Evolutionary conservation across 2,329 filamentous ascomycete species (phyloP), one percentile per base, ranked within the genome.

Genomic region (Aschersonia sp.): DNA sequence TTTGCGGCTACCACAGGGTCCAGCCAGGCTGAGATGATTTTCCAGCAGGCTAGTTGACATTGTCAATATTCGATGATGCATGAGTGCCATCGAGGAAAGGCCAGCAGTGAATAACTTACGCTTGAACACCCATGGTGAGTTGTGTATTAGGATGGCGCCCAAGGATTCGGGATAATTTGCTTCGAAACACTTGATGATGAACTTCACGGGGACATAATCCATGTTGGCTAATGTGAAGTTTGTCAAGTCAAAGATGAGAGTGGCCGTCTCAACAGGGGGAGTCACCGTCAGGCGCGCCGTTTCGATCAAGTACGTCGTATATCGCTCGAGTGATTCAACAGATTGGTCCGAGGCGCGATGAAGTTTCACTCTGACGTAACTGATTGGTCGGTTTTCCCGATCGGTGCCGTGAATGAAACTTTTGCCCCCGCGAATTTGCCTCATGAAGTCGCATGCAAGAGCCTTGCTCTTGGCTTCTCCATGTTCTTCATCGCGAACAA

Each of bases 131-230:
- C 82, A 87, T 4, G 83, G 83, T 0, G 83, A 76, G 59, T 86
- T 85, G 67, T 87, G 84, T 43, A 87, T 79, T 41, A 86, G 74
- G 4, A 87, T 79, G 1, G 74, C 67, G 39, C 81, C 83, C 2
- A 87, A 68, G 0, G 78, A 83, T 59, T 87, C 83, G 2, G 83
- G 83, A 56, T 87, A 87, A 57, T 86, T 84, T 45, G 83, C 82
- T 65, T 87, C 83, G 55, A 87, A 84, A 57, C 81, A 83, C 55
- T 85, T 83, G 63, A 87, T 84, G 68, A 87, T 83, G 66, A 86
- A 87, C 55, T 84, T 87, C 46, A 87, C 79, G 0, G 83, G 81
- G 0, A 78, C 72, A 59, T 86, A 87, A 62, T 87, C 83, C 73
- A 87, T 86, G 63, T 87, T 87, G 9, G 78, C 72, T 59, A 87